Evolutionary conservation across 73 alveolate genomes (phyloP).

Genomic region (Paramecium biaurelia): DNA sequence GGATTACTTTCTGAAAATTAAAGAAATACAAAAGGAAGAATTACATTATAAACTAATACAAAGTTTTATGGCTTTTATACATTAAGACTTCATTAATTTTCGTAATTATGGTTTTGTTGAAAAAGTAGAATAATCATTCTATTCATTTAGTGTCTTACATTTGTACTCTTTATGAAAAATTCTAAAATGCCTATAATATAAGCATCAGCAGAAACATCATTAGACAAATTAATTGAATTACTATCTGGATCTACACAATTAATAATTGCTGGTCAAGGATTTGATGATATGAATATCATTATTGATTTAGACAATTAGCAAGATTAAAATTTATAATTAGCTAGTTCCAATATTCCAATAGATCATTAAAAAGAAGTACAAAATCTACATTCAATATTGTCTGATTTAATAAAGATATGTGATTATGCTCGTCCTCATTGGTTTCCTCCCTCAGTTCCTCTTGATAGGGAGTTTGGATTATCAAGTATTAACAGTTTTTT

Average conservation of each 20-base stretch:
- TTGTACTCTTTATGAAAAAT: conserved; percentile 8
- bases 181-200: conserved; percentile 29
- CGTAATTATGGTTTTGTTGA: conserved; percentile 48
- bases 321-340: neutral
- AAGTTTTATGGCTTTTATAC: conserved; percentile 41
- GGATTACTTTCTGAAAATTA: conserved; percentile 13
- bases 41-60: conserved; percentile 1
- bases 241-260: conserved; percentile 27
- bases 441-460: conserved; percentile 22
- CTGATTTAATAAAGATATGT: neutral
- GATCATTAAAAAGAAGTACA: neutral
- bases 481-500: neutral
- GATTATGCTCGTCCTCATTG: conserved; percentile 12
- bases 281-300: conserved; percentile 7
- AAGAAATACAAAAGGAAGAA: conserved; percentile 22
- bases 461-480: conserved; percentile 47
- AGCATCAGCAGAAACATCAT: conserved; percentile 41
- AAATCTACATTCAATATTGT: neutral
- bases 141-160: conserved; percentile 14
- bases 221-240: conserved; percentile 10
- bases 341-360: neutral
- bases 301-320: conserved; percentile 30
- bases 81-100: conserved; percentile 42
- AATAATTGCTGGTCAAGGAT: conserved; percentile 31
- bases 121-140: neutral